Percentiles rank a stretch among this genome's conserved stretches.
These are phyloP conservation scores for Flammula alnicola DNA, from an alignment of 1,284 basidiomycete species.

Conservation along the genomic window DNA sequence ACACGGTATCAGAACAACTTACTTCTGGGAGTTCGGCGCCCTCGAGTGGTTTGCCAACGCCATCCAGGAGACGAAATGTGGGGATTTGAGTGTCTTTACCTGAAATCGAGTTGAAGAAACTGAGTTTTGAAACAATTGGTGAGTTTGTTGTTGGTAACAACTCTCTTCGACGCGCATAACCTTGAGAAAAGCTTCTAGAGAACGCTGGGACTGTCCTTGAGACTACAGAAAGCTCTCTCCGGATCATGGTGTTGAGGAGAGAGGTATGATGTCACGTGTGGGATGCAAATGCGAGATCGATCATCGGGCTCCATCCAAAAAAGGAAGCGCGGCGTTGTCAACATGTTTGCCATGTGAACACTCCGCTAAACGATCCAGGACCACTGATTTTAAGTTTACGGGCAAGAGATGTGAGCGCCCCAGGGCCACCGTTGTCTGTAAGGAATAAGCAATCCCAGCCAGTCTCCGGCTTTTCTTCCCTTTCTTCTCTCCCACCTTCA, in stretches of 20 bases:
- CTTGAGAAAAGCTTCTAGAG: conserved; percentile 26
- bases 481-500: conserved; percentile 18
- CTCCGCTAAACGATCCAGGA: neutral
- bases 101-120: conserved; percentile 80
- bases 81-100: conserved; percentile 71
- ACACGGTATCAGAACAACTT: conserved; percentile 14
- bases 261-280: conserved; percentile 37
- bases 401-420: no score
- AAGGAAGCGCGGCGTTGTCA: conserved; percentile 13
- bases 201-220: conserved; percentile 21
- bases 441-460: conserved; percentile 10
- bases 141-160: conserved; percentile 66
- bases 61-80: conserved; percentile 83
- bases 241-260: conserved; percentile 43
- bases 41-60: conserved; percentile 71
- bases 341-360: conserved; percentile 9
- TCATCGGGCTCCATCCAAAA: conserved; percentile 10
- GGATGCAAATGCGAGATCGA: conserved; percentile 17
- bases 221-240: conserved; percentile 25
- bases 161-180: conserved; percentile 39
- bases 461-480: conserved; percentile 14
- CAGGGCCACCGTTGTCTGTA: no score
- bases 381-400: no score
- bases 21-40: conserved; percentile 79
- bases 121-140: conserved; percentile 66